Conservation (phyloP, 1,139 yeast genomes). For the Hansenula sp. region DNA sequence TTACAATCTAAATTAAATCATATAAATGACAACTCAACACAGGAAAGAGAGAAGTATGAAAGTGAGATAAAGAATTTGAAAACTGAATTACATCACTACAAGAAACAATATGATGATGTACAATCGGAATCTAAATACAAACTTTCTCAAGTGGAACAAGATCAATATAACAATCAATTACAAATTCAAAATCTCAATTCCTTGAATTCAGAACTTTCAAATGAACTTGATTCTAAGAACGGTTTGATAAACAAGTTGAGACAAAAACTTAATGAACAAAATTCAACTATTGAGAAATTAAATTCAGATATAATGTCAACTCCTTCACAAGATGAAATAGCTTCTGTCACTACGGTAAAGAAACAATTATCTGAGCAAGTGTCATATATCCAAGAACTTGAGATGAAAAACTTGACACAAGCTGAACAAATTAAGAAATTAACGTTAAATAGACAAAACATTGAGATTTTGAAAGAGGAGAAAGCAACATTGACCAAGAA, state of each 20-base stretch:
- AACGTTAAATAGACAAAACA: conserved; percentile 37
- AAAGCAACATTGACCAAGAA: conserved; percentile 38
- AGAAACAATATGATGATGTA: conserved; percentile 17
- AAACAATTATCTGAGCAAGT: conserved; percentile 54
- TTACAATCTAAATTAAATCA: conserved; percentile 26
- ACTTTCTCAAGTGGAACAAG: conserved; percentile 3
- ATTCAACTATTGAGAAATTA: conserved; percentile 29
- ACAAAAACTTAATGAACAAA: conserved; percentile 20
- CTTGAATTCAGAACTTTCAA: not conserved
- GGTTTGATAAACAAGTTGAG: conserved; percentile 22
- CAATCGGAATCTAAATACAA: conserved; percentile 6
- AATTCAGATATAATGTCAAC: conserved; percentile 25
- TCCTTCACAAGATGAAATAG: conserved; percentile 10
- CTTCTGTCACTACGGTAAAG: conserved; percentile 36
- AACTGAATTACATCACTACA: conserved; percentile 11
- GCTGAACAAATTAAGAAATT: conserved; percentile 40
- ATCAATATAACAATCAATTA: conserved; percentile 15
- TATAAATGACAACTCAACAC: conserved; percentile 24
- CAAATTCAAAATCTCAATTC: not conserved
- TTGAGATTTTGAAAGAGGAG: conserved; percentile 50
- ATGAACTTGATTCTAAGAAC: conserved; percentile 12
- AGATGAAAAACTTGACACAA: conserved; percentile 44
- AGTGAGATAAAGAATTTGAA: conserved; percentile 16
- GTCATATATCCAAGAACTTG: conserved; percentile 51
- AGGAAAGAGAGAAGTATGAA: conserved; percentile 21